Percentiles rank a stretch among this genome's conserved stretches.
These are phyloP conservation scores for Lolium rigidum DNA, from an alignment of 176 grass and related monocot species.

Conservation along the genomic window DNA sequence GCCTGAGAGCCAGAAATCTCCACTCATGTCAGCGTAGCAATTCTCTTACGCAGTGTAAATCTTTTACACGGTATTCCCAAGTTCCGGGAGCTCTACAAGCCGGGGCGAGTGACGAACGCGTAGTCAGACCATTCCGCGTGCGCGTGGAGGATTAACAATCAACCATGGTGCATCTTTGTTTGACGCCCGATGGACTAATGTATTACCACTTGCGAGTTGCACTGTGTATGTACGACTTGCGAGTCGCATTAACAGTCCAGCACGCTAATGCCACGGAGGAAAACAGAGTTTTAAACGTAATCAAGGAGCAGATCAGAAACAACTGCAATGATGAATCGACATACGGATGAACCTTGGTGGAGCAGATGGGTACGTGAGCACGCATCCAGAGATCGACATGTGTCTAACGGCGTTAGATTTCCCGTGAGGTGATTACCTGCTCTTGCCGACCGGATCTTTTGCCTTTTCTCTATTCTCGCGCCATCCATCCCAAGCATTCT, in stretches of 20 bases:
- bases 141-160: slow-evolving; percentile 1
- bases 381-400: no score
- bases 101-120: background rate
- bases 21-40: no score
- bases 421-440: no score
- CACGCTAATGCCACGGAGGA: background rate
- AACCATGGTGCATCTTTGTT: background rate
- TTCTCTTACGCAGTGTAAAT: background rate
- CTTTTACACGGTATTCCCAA: background rate
- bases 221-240: background rate
- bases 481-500: no score
- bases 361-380: no score
- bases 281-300: background rate
- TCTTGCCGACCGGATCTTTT: no score
- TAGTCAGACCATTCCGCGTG: background rate
- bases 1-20: no score
- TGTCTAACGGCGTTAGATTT: no score
- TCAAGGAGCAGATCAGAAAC: background rate
- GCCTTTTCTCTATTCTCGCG: no score
- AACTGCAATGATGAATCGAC: background rate
- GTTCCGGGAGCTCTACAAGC: background rate
- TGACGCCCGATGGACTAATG: background rate
- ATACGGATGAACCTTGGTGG: no score
- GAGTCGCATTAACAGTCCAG: background rate
- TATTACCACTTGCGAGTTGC: background rate